These are phyloP conservation scores for Takakia lepidozioides DNA, from an alignment of 225 moss, liverwort and hornwort genomes.

Conservation along the genomic window DNA sequence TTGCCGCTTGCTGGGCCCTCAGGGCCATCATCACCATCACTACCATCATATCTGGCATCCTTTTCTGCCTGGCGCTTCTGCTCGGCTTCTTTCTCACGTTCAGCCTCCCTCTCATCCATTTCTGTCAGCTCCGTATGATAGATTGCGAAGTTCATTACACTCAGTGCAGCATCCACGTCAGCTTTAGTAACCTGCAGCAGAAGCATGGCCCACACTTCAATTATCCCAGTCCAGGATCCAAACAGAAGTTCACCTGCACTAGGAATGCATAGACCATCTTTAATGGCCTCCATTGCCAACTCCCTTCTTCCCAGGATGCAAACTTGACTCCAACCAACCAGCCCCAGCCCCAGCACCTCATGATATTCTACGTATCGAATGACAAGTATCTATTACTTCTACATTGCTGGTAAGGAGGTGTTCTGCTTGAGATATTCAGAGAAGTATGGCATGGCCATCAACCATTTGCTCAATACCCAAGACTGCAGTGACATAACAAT, in stretches of 20 bases:
- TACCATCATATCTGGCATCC: constrained; percentile 14
- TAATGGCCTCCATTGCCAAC: too few relatives aligned
- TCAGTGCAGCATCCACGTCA: constrained; percentile 86
- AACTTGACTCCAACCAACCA: too few relatives aligned
- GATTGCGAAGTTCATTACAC: constrained; percentile 93
- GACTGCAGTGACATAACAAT: background rate
- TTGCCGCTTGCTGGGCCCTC: constrained; percentile 24
- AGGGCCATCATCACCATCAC: constrained; percentile 16
- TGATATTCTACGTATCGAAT: too few relatives aligned
- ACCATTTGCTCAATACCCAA: background rate
- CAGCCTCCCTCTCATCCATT: constrained; percentile 67
- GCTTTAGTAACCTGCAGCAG: constrained; percentile 28
- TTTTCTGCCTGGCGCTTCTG: constrained; percentile 61
- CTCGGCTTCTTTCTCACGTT: constrained; percentile 49
- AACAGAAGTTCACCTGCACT: too few relatives aligned
- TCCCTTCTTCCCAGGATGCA: too few relatives aligned
- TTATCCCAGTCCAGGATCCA: too few relatives aligned
- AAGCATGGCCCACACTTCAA: background rate
- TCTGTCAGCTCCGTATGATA: constrained; percentile 93
- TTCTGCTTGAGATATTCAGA: too few relatives aligned
- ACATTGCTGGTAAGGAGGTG: too few relatives aligned
- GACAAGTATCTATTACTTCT: too few relatives aligned
- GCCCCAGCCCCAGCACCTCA: too few relatives aligned
- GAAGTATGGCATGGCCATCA: too few relatives aligned
- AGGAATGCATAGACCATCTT: too few relatives aligned